Base-by-base conservation (phyloP, 2,329 filamentous ascomycete genomes). In the Curvularia lunata region DNA sequence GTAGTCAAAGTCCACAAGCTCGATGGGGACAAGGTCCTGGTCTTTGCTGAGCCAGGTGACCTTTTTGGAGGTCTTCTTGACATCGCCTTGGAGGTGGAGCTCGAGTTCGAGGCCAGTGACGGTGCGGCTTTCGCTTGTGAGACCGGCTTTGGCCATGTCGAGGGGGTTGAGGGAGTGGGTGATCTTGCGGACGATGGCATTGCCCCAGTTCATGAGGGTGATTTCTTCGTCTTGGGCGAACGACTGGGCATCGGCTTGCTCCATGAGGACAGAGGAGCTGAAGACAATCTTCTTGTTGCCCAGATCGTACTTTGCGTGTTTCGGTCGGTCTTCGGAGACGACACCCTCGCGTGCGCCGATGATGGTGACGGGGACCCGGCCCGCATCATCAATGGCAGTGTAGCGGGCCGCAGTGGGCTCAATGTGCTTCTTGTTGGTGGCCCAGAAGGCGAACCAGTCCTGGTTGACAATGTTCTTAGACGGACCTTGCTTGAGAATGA, bases 141-240 rank as follows among this genome's bases (percentile, higher is more conserved):
- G 59, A 46, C 74, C 74, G 28, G 81, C 80, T 47, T 85, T 82
- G 53, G 68, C 71, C 27, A 61, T 61, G 37, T 61, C 58, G 58
- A 82, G 72, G 5, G 80, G 80, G 66, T 78, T 86, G 71, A 80
- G 68, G 62, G 82, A 77, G 81, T 86, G 74, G 18, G 70, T 74
- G 61, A 91, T 86, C 58, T 87, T 86, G 54, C 88, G 86, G 23
- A 95, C 90, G 65, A 92, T 86, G 12, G 90, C 91, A 71, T 96
- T 96, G 68, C 94, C 95, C 94, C 94, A 98, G 76, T 90, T 90
- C 94, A 97, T 97, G 41, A 97, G 84, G 0, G 94, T 97, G 70
- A 98, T 91, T 78, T 97, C 93, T 81, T 98, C 94, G 72, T 89
- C 88, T 59, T 89, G 84, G 68, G 87, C 89, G 79, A 97, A 96